These are phyloP conservation scores for Leccinum imitatum DNA, from an alignment of 768 basidiomycete species.

Conservation along the genomic window DNA sequence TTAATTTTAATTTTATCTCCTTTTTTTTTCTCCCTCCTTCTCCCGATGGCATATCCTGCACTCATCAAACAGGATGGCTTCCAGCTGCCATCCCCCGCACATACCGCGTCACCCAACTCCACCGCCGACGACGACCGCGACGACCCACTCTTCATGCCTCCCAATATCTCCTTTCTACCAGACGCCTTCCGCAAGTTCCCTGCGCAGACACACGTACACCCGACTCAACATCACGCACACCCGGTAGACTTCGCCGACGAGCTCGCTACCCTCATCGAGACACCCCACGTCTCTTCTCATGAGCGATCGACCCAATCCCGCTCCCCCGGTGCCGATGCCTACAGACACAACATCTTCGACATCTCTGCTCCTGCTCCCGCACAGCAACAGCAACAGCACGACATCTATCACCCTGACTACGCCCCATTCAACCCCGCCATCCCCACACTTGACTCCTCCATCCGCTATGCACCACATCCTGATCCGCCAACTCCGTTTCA, in stretches of 20 bases:
- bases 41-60: constrained; percentile 29
- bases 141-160: constrained; percentile 44
- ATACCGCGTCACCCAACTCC: constrained; percentile 29
- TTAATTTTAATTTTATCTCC: too few relatives aligned
- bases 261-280: constrained; percentile 57
- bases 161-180: constrained; percentile 46
- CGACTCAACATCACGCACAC: constrained; percentile 9
- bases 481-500: constrained; percentile 27
- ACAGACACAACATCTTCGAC: constrained; percentile 62
- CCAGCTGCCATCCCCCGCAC: constrained; percentile 52
- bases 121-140: constrained; percentile 30
- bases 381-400: constrained; percentile 29
- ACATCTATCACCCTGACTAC: constrained; percentile 33
- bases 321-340: constrained; percentile 41
- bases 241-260: constrained; percentile 67
- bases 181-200: constrained; percentile 58
- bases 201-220: constrained; percentile 17
- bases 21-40: not conserved
- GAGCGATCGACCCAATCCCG: constrained; percentile 46
- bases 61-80: constrained; percentile 72
- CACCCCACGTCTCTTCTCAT: constrained; percentile 33
- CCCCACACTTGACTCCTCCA: constrained; percentile 50
- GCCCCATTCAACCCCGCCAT: constrained; percentile 50
- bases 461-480: constrained; percentile 50
- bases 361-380: constrained; percentile 48